These are phyloP conservation scores for Backusella mclennaniae DNA, from an alignment of 192 early-diverging fungal genomes.

Conservation along the genomic window DNA sequence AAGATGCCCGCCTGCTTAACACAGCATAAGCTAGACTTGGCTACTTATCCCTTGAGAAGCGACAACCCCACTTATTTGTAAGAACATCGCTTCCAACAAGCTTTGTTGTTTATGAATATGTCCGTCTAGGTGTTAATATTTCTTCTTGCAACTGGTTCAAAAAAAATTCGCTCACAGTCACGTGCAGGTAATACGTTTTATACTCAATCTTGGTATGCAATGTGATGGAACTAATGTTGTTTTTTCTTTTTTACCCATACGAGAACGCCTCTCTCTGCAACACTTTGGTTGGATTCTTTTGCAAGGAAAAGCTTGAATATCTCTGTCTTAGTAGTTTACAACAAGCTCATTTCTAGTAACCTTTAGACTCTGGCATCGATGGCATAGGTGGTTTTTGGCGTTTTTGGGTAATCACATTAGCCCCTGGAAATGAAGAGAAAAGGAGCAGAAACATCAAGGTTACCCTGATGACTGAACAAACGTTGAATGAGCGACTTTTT, in stretches of 20 bases:
- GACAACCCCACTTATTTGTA: neutral
- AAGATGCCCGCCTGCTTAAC: conserved; percentile 2
- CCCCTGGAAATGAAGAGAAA: conserved; percentile 3
- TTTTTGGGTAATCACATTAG: conserved; percentile 1
- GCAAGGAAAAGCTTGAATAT: conserved; percentile 3
- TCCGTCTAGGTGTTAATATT: neutral
- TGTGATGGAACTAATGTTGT: no score
- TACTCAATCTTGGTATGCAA: no score
- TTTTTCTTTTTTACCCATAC: neutral
- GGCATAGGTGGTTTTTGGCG: neutral
- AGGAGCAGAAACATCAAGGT: conserved; percentile 1
- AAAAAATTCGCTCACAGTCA: neutral
- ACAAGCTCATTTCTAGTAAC: neutral
- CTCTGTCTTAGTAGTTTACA: conserved; percentile 3
- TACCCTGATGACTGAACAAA: conserved; percentile 2
- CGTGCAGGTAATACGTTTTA: neutral
- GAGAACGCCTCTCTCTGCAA: neutral
- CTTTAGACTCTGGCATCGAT: conserved; percentile 3
- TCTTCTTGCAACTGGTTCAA: conserved; percentile 1
- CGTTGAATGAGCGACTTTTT: conserved; percentile 5
- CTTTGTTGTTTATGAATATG: conserved; percentile 4
- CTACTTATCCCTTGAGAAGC: conserved; percentile 3
- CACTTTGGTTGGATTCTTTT: conserved; percentile 5
- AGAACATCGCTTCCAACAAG: conserved; percentile 3
- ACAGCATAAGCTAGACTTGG: conserved; percentile 5